Percentiles rank a stretch among this genome's conserved stretches.
phyloP scores from a whole-genome alignment of 2,329 filamentous ascomycete species.

The Thelonectria discophora region DNA sequence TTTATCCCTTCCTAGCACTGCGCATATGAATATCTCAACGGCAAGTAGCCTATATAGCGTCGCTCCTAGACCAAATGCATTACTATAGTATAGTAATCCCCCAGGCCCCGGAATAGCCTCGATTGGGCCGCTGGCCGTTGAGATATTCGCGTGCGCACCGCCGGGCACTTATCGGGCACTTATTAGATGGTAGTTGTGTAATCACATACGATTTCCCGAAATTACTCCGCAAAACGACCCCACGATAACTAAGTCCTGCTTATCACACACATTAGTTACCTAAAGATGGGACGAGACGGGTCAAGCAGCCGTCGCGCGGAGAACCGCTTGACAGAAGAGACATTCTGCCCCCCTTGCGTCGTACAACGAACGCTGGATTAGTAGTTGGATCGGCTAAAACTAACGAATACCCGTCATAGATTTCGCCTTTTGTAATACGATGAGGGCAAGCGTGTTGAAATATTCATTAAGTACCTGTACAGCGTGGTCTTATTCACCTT shows the following conservation, averaged over 20 bases:
- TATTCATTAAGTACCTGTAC: no score
- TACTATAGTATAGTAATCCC: conserved; percentile 1
- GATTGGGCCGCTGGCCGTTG: conserved; percentile 7
- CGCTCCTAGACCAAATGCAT: conserved; percentile 14
- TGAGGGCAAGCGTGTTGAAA: neutral
- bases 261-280: no score
- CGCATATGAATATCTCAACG: conserved; percentile 5
- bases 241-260: no score
- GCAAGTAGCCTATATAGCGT: conserved; percentile 2
- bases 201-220: no score
- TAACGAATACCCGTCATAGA: neutral
- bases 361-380: neutral
- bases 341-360: neutral
- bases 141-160: conserved; percentile 9
- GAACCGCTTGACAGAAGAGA: neutral
- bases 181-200: no score
- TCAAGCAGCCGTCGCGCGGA: no score
- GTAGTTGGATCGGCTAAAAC: neutral
- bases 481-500: no score
- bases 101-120: conserved; percentile 9
- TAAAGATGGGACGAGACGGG: no score
- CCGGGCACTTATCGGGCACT: conserved; percentile 13
- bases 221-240: no score
- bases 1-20: neutral
- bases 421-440: neutral